Base-by-base conservation (phyloP, 768 basidiomycete species). In the Mrakia blollopis region DNA sequence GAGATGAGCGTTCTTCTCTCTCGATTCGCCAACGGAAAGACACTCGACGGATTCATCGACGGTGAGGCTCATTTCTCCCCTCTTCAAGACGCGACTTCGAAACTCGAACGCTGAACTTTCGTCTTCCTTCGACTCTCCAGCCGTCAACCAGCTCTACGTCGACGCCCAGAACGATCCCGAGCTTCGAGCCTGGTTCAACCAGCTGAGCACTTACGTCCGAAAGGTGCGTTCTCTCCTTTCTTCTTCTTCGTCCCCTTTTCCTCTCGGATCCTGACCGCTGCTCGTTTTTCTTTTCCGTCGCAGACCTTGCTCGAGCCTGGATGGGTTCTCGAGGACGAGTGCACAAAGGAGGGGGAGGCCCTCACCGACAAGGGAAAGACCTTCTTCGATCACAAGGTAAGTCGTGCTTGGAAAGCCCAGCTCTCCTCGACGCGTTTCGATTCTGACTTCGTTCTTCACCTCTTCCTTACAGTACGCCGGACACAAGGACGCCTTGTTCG, bases 1-100 rank as follows among this genome's bases (percentile, higher is more conserved):
- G 89, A 93, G 81, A 87, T 94, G 39, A 89, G 92, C 65, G 90
- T 89, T 1, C 86, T 98, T 16, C 88, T 97, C 60, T 94, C 98
- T 83, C 90, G 96, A 30, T 94, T 98, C 82, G 95, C 95, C 9
- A 60, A 74, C n/a, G 88, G 87, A 72, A 82, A 85, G 80, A 89
- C 88, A 54, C 87, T 94, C 83, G 86, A 90, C 75, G 83, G 86
- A 41, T 87, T 96, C 76, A 85, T 91, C 50, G 88, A 91, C 78
- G 47, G 47, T 50, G 47, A 50, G 47, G 16, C 5, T 21, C 18
- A 18, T 16, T 2, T 18, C 2, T 21, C 16, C 11, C 44, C 11
- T 44, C 44, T n/a, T n/a, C n/a, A n/a, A n/a, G n/a, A n/a, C n/a
- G 3, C 44, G 44, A 44, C 7, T 18, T 50, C 18, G 18, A 50